A percentile compares a stretch with the other conserved stretches of the same genome.
Evolutionary conservation across 495 filamentous ascomycete genomes (phyloP).

Genomic region (Penicillium soppii): DNA sequence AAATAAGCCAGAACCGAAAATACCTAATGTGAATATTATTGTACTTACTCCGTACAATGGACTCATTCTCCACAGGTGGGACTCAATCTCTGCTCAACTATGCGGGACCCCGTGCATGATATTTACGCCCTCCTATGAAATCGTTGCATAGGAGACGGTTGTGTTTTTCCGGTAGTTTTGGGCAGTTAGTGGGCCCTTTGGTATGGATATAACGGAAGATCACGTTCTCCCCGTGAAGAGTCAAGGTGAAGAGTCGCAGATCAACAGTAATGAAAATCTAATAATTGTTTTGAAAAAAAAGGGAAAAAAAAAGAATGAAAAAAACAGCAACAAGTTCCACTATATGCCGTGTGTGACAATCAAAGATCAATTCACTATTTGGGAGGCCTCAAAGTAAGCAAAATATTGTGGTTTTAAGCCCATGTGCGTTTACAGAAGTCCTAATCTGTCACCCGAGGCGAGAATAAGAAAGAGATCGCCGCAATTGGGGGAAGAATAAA

Average conservation of each 20-base stretch:
- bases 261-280: background rate
- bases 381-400: background rate
- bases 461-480: background rate
- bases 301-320: background rate
- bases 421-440: no score
- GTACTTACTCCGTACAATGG: no score
- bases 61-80: background rate
- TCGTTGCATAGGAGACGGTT: background rate
- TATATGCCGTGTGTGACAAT: no score
- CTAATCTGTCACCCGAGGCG: no score
- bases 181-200: background rate
- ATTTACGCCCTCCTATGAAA: background rate
- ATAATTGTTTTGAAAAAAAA: no score
- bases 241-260: conserved; percentile 4
- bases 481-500: no score
- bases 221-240: background rate
- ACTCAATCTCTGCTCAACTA: background rate
- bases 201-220: background rate
- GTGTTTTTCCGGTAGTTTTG: background rate
- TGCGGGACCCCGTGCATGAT: background rate
- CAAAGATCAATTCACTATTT: no score
- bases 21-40: background rate
- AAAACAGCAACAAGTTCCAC: no score
- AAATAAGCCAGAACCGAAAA: background rate
- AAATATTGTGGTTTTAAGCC: no score